Conservation (phyloP, 2,329 filamentous ascomycete genomes). For the Fonsecaea nubica region DNA sequence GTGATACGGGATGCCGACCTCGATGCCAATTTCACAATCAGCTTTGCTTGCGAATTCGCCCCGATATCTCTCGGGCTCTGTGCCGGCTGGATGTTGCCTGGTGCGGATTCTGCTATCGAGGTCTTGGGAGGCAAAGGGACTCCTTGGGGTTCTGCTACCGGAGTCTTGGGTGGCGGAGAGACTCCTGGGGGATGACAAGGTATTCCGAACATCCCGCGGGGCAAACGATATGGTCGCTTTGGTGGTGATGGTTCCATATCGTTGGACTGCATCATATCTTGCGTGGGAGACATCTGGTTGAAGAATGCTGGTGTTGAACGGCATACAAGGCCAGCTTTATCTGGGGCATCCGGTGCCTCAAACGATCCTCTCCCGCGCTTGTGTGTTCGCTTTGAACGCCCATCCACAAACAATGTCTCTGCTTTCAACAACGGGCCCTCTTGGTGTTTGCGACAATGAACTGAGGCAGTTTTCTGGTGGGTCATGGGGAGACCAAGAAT, state of each 20-base stretch:
- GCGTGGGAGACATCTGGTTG: not conserved
- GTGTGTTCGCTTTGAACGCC: not conserved
- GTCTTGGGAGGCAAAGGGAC: too few relatives aligned
- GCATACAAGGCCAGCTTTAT: not conserved
- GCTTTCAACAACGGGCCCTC: not conserved
- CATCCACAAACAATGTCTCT: not conserved
- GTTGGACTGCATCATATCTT: not conserved
- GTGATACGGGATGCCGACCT: not conserved
- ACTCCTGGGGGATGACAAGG: not conserved
- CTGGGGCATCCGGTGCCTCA: not conserved
- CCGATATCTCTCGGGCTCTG: not conserved
- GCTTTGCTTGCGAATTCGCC: not conserved
- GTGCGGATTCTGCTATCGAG: not conserved
- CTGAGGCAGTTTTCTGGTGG: not conserved
- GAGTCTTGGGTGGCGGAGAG: not conserved
- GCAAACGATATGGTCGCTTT: not conserved
- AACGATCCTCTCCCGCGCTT: not conserved
- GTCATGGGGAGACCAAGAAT: not conserved
- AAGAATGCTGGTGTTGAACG: not conserved
- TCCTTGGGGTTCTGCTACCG: not conserved
- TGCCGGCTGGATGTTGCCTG: not conserved
- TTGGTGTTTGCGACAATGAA: not conserved
- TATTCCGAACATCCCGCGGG: not conserved
- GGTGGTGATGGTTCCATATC: not conserved
- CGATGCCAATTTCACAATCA: constrained; percentile 6